Evolutionary conservation across 2,329 filamentous ascomycete species (phyloP).

Genomic region (Pyrenophora tritici-repentis): DNA sequence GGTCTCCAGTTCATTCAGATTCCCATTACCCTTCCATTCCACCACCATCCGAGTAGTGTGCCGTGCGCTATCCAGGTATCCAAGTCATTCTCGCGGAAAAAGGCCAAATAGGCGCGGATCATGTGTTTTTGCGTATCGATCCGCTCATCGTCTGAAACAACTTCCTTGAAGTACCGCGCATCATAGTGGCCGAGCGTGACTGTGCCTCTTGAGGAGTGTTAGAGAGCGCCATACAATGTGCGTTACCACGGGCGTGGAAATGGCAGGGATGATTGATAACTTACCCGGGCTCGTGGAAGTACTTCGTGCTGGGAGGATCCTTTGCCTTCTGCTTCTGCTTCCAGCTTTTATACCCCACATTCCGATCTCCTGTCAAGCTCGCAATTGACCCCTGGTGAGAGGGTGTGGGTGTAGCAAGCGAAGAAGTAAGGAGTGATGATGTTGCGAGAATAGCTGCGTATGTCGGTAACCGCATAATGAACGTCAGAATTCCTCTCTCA

Average conservation of each 20-base stretch:
- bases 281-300: conserved; percentile 49
- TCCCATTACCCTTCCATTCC: conserved; percentile 67
- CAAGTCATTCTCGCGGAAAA: conserved; percentile 66
- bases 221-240: conserved; percentile 5
- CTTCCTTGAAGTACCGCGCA: conserved; percentile 67
- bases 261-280: conserved; percentile 11
- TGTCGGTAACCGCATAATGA: conserved; percentile 35
- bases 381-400: background rate
- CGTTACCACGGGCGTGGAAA: background rate
- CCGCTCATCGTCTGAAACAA: conserved; percentile 69
- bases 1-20: background rate
- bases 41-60: conserved; percentile 86
- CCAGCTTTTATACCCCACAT: background rate
- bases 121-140: conserved; percentile 70
- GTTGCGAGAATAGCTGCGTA: conserved; percentile 28
- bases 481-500: background rate
- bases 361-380: background rate
- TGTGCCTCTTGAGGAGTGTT: conserved; percentile 41
- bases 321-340: conserved; percentile 2
- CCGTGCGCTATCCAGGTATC: conserved; percentile 90
- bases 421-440: conserved; percentile 23
- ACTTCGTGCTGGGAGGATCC: conserved; percentile 35
- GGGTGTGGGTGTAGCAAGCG: conserved; percentile 28
- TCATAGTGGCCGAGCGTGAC: conserved; percentile 75
- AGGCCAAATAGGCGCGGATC: conserved; percentile 73